These are phyloP conservation scores for Mycena rosella DNA, from an alignment of 768 basidiomycete genomes.

Conservation along the genomic window DNA sequence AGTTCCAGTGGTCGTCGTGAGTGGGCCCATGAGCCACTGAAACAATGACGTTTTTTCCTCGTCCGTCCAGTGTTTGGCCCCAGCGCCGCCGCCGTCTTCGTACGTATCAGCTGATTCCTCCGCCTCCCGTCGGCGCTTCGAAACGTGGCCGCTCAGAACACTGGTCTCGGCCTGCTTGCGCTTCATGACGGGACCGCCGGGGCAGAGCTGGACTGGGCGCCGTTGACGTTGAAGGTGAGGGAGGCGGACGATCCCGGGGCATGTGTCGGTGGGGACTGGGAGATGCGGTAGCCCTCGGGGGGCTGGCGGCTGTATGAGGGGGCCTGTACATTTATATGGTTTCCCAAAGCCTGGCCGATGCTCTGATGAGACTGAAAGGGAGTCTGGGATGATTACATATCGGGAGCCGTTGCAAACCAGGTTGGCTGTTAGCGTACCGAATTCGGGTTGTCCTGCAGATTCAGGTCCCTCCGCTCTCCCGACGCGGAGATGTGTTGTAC, in stretches of 20 bases:
- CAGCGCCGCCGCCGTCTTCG: slow-evolving; percentile 63
- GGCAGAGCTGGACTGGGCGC: slow-evolving; percentile 47
- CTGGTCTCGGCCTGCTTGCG: slow-evolving; percentile 65
- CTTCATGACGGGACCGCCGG: no score
- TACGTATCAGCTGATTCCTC: slow-evolving; percentile 59
- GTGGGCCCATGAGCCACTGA: slow-evolving; percentile 79
- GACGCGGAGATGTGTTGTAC: slow-evolving; percentile 68
- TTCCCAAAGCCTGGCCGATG: slow-evolving; percentile 71
- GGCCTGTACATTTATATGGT: slow-evolving; percentile 39
- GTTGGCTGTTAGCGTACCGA: slow-evolving; percentile 59
- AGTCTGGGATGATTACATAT: slow-evolving; percentile 53
- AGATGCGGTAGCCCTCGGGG: slow-evolving; percentile 45
- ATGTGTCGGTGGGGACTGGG: slow-evolving; percentile 46
- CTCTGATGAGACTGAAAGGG: slow-evolving; percentile 70
- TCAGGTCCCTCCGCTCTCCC: slow-evolving; percentile 68
- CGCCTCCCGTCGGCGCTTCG: slow-evolving; percentile 63
- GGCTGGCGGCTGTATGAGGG: slow-evolving; percentile 49
- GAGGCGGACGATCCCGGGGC: slow-evolving; percentile 49
- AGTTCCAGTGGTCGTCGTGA: slow-evolving; percentile 84
- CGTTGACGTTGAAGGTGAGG: slow-evolving; percentile 47
- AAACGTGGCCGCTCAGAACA: slow-evolving; percentile 48
- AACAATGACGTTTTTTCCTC: slow-evolving; percentile 86
- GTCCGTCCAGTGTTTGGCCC: slow-evolving; percentile 89
- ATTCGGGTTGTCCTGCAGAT: slow-evolving; percentile 65
- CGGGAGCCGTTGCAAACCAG: slow-evolving; percentile 41